phyloP scores from a whole-genome alignment of 495 filamentous ascomycete species.

The Hypoxylon cercidicola region DNA sequence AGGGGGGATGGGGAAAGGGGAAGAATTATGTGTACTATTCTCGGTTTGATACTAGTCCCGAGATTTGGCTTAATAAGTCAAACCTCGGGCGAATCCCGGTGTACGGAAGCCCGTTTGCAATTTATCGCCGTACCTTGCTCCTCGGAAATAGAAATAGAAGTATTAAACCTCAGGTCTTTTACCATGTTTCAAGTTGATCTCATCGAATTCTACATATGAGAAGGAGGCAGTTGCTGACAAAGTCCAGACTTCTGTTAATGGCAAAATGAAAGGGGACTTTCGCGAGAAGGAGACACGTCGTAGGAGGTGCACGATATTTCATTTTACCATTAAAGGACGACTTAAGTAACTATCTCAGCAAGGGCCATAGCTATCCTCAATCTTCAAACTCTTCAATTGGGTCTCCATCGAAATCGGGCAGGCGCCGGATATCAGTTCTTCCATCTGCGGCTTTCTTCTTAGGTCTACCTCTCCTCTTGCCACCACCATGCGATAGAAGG shows the following conservation, averaged over 20 bases:
- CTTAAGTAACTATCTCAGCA: neutral
- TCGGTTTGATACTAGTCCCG: conserved; percentile 4
- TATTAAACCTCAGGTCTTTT: too few relatives aligned
- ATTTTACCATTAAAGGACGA: neutral
- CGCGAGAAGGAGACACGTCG: too few relatives aligned
- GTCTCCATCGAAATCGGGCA: conserved; percentile 56
- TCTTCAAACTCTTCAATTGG: conserved; percentile 58
- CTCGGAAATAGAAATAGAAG: too few relatives aligned
- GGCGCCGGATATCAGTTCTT: conserved; percentile 52
- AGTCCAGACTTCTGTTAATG: too few relatives aligned
- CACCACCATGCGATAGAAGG: conserved; percentile 17
- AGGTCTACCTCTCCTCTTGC: conserved; percentile 43
- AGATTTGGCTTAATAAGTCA: conserved; percentile 22
- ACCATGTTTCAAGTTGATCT: too few relatives aligned
- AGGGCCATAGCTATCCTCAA: conserved; percentile 6
- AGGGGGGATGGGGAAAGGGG: neutral
- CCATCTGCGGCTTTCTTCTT: conserved; percentile 49
- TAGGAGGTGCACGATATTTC: neutral
- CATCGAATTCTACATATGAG: too few relatives aligned
- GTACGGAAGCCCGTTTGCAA: neutral
- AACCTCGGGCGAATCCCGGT: conserved; percentile 7
- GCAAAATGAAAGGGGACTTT: too few relatives aligned
- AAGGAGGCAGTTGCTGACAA: too few relatives aligned
- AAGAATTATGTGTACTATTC: neutral
- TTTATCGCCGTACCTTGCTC: too few relatives aligned